These are phyloP conservation scores for Pyricularia pennisetigena DNA, from an alignment of 2,329 filamentous ascomycete species.

Conservation along the genomic window DNA sequence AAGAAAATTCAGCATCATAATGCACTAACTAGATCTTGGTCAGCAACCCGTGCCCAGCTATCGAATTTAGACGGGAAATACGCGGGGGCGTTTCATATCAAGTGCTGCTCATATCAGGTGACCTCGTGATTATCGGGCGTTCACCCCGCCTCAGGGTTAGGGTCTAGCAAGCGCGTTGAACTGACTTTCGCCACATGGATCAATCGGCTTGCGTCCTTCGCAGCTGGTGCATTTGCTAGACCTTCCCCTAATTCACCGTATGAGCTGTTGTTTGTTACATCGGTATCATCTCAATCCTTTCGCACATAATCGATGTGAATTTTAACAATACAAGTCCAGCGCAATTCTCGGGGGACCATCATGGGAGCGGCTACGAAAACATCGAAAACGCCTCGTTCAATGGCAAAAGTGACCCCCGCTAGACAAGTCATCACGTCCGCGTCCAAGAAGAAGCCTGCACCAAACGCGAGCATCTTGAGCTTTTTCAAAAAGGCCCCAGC, in stretches of 20 bases:
- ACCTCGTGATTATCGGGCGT: background rate
- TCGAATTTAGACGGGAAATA: background rate
- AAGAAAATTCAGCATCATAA: background rate
- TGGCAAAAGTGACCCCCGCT: background rate
- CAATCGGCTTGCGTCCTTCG: background rate
- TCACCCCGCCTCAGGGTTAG: background rate
- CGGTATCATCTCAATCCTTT: background rate
- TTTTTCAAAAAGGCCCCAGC: slow-evolving; percentile 65
- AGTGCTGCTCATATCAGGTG: slow-evolving; percentile 1
- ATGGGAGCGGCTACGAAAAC: background rate
- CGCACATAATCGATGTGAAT: background rate
- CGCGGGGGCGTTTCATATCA: background rate
- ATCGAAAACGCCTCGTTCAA: slow-evolving; percentile 4
- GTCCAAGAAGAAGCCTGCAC: slow-evolving; percentile 12
- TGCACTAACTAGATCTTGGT: background rate
- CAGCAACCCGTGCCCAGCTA: background rate
- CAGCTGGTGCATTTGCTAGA: background rate
- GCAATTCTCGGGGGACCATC: background rate
- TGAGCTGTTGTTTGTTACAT: background rate
- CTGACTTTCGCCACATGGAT: background rate
- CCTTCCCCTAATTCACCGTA: background rate
- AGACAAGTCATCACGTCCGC: background rate
- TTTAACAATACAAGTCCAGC: background rate
- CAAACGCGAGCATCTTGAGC: slow-evolving; percentile 59
- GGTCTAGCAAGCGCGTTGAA: background rate